Evolutionary conservation across 1,139 yeast genomes (phyloP), one percentile per base, ranked within the genome.

Genomic region (Blastobotrys raffinosifermentans): DNA sequence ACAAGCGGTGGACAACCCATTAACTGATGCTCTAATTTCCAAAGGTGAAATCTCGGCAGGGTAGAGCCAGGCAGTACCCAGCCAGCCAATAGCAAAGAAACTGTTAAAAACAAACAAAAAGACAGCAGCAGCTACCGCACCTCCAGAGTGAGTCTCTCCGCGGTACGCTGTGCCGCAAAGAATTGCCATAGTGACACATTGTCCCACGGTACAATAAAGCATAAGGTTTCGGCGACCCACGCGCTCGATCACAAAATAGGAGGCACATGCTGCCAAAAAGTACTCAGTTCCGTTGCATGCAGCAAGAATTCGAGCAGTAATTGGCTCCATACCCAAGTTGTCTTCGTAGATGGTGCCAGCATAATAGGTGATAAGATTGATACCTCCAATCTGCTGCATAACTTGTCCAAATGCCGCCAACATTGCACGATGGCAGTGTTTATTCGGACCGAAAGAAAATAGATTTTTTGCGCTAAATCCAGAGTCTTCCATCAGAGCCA

Each of bases 11-110:
- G 44, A 46, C 29, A 72, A 59, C 18, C 77, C 80, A 31, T 74
- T 62, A 34, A 75, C 77, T 35, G 70, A 67, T 35, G 77, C 72
- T 61, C 81, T 71, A 32, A 76, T 70, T 54, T 71, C 67, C 53
- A 73, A 66, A 9, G 80, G 78, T 50, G 73, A 70, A 40, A 75
- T 71, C 60, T 76, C 82, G 32, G 80, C 75, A 34, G 78, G 79
- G 58, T 74, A 74, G 39, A 75, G 63, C 44, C 48, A 49, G 3
- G 54, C 49, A 11, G 40, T 38, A 14, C 37, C 20, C 27, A 46
- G 41, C 37, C 48, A 37, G 3, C 49, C 51, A n/a, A 47, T 41
- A 3, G 50, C 53, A 39, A 45, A 49, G 25, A 47, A 43, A 2
- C 49, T 45, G 27, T 41, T 8, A 14, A 25, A 14, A n/a, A 14